These are phyloP conservation scores for Nannochloris sp. DNA, from an alignment of 139 green algal species.

Conservation along the genomic window DNA sequence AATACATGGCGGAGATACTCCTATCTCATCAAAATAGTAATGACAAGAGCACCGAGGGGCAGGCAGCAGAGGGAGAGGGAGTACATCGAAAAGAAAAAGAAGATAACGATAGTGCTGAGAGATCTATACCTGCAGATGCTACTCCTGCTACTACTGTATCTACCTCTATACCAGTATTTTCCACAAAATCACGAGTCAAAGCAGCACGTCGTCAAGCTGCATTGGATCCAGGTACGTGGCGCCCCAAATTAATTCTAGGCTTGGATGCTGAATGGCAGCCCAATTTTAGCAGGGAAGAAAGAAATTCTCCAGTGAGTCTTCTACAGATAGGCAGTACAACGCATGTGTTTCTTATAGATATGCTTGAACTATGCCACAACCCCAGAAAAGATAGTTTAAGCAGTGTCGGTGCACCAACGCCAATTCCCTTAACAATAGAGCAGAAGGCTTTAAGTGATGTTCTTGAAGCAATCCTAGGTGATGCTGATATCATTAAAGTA, in stretches of 20 bases:
- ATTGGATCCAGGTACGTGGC: neutral
- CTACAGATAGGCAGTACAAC: slow-evolving; percentile 17
- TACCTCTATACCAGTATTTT: neutral
- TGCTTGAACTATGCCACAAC: slow-evolving; percentile 19
- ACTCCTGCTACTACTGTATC: neutral
- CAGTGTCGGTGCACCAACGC: neutral
- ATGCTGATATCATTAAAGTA: slow-evolving; percentile 18
- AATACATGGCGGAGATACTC: too few relatives aligned
- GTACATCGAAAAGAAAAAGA: neutral
- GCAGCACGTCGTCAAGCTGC: too few relatives aligned
- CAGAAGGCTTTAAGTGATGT: slow-evolving; percentile 10
- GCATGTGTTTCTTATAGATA: slow-evolving; percentile 16
- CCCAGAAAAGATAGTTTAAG: neutral
- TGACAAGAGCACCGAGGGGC: too few relatives aligned
- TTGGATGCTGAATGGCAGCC: slow-evolving; percentile 31
- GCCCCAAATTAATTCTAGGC: neutral
- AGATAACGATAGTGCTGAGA: too few relatives aligned
- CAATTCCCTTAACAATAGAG: neutral
- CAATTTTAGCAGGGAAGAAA: neutral
- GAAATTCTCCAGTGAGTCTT: slow-evolving; percentile 14
- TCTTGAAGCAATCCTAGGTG: slow-evolving; percentile 6
- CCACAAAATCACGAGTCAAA: neutral
- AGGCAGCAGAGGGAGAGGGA: neutral
- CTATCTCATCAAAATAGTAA: too few relatives aligned
- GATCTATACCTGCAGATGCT: neutral